Conservation (phyloP, 495 filamentous ascomycete genomes). For the Parathielavia hyrcaniae region DNA sequence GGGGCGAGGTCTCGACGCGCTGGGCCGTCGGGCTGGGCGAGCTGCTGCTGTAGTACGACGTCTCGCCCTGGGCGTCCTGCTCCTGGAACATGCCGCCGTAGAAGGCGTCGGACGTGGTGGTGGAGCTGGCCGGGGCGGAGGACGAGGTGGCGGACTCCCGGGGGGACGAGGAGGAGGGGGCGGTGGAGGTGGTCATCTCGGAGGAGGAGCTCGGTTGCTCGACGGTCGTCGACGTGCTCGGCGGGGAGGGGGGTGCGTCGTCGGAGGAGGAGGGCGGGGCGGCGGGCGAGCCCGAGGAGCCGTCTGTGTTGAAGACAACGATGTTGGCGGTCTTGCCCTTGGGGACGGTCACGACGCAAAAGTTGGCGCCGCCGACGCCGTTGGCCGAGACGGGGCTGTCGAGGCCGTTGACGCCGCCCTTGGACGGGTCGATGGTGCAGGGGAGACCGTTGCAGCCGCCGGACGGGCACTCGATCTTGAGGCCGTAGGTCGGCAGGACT, state of each 20-base stretch:
- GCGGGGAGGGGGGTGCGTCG: background rate
- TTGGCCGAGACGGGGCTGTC: conserved; percentile 51
- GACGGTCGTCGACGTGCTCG: conserved; percentile 16
- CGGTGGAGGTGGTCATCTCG: conserved; percentile 2
- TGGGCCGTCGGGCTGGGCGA: conserved; percentile 3
- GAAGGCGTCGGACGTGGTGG: conserved; percentile 13
- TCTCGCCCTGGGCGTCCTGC: conserved; percentile 18
- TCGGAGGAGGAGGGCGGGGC: conserved; percentile 10
- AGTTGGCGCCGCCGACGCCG: conserved; percentile 65
- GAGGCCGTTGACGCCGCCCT: conserved; percentile 47
- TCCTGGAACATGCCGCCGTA: conserved; percentile 35
- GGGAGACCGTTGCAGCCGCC: conserved; percentile 66
- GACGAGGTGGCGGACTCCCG: conserved; percentile 23
- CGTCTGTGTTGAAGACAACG: conserved; percentile 51
- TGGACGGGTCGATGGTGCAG: conserved; percentile 64
- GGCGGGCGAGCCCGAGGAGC: conserved; percentile 17
- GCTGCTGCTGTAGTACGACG: background rate
- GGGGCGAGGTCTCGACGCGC: conserved; percentile 7
- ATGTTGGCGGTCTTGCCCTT: conserved; percentile 61
- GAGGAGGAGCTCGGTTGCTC: conserved; percentile 1
- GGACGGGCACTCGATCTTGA: conserved; percentile 64
- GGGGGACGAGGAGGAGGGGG: conserved; percentile 5
- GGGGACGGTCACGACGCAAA: conserved; percentile 74
- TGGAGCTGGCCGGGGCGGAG: conserved; percentile 10
- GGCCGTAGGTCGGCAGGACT: conserved; percentile 57